Conservation (phyloP, 2,329 filamentous ascomycete species). For the Aspergillus carbonarius region DNA sequence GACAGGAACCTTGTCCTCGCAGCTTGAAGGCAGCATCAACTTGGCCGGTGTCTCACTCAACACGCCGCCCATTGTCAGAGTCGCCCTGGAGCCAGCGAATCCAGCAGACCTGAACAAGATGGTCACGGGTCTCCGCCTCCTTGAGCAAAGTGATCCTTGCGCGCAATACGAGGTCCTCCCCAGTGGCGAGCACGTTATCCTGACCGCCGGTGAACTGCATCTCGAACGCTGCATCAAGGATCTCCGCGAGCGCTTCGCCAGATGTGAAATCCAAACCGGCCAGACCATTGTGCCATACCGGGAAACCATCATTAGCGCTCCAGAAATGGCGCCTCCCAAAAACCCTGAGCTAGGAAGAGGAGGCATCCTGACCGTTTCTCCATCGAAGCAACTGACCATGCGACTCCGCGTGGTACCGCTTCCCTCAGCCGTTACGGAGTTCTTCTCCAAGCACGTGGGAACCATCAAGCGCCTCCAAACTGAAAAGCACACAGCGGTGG, state of each 20-base stretch:
- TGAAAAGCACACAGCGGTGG: constrained; percentile 59
- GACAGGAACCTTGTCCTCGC: constrained; percentile 88
- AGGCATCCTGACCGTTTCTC: constrained; percentile 70
- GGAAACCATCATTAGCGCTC: constrained; percentile 81
- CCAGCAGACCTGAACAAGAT: constrained; percentile 91
- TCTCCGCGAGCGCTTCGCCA: constrained; percentile 85
- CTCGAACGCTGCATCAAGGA: constrained; percentile 92
- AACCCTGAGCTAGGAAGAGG: constrained; percentile 86
- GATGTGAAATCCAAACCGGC: constrained; percentile 90
- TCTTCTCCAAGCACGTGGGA: constrained; percentile 74
- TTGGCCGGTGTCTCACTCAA: constrained; percentile 79
- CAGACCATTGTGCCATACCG: constrained; percentile 94
- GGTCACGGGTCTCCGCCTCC: constrained; percentile 79
- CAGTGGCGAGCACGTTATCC: constrained; percentile 90
- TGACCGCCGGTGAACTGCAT: constrained; percentile 92
- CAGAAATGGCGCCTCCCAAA: constrained; percentile 87
- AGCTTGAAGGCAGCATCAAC: constrained; percentile 82
- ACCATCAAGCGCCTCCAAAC: constrained; percentile 78
- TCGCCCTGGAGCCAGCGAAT: constrained; percentile 90
- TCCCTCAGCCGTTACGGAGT: constrained; percentile 75
- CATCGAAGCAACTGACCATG: constrained; percentile 82
- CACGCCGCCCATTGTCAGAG: constrained; percentile 88
- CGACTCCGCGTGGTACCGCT: constrained; percentile 75
- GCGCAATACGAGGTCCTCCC: constrained; percentile 91
- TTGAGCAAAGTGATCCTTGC: constrained; percentile 94